Conservation (phyloP, 371 early-diverging fungal genomes). For the Rhizopus sp. region DNA sequence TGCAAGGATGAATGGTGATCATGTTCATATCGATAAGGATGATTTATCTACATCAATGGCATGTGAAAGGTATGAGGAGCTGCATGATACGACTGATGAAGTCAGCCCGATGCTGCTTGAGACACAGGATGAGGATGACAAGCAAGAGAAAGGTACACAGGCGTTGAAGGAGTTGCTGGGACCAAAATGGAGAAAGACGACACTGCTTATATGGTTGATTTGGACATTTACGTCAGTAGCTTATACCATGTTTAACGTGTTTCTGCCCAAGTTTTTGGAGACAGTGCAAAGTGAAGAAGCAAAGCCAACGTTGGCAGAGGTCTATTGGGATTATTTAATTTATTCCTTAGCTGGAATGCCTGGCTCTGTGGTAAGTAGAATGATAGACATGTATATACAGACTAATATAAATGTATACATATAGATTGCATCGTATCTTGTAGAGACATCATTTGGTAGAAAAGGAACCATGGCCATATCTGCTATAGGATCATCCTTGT, state of each 20-base stretch:
- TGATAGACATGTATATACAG: neutral
- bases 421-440: slow-evolving; percentile 71
- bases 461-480: slow-evolving; percentile 82
- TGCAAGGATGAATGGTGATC: slow-evolving; percentile 70
- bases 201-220: slow-evolving; percentile 74
- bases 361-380: slow-evolving; percentile 66
- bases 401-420: neutral
- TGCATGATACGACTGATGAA: slow-evolving; percentile 3
- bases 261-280: slow-evolving; percentile 76
- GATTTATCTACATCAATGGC: neutral
- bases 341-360: slow-evolving; percentile 81
- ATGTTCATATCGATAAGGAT: slow-evolving; percentile 27
- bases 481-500: slow-evolving; percentile 68
- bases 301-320: slow-evolving; percentile 51
- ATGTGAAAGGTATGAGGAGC: slow-evolving; percentile 6
- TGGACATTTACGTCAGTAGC: slow-evolving; percentile 81
- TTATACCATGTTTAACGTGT: slow-evolving; percentile 87
- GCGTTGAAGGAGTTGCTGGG: slow-evolving; percentile 44
- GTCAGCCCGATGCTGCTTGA: slow-evolving; percentile 4
- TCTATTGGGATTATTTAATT: slow-evolving; percentile 77
- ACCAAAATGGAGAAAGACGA: slow-evolving; percentile 58
- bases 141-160: slow-evolving; percentile 8
- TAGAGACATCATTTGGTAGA: slow-evolving; percentile 78
- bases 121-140: slow-evolving; percentile 3
- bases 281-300: slow-evolving; percentile 47